Evolutionary conservation across 2,329 filamentous ascomycete species (phyloP).

Genomic region (Phyllosticta paracitricarpa): DNA sequence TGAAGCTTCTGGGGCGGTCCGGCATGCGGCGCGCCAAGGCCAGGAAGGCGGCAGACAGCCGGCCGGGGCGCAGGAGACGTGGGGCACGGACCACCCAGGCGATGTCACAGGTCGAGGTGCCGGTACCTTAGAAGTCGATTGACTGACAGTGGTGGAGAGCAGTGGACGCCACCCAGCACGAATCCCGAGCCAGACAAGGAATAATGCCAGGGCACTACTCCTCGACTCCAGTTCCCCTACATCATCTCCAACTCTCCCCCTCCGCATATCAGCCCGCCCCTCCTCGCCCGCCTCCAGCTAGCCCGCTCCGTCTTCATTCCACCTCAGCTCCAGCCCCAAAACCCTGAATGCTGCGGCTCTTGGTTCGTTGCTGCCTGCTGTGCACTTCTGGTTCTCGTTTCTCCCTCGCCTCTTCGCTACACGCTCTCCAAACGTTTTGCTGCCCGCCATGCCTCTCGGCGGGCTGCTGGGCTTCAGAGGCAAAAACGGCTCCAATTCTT

Average conservation of each 20-base stretch:
- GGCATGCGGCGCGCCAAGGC: background rate
- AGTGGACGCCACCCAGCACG: background rate
- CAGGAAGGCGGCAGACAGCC: too few species aligned
- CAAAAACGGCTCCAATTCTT: slow-evolving; percentile 39
- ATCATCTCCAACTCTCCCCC: background rate
- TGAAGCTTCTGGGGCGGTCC: slow-evolving; percentile 14
- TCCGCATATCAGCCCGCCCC: background rate
- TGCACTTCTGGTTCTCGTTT: background rate
- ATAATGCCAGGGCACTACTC: background rate
- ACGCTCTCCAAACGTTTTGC: background rate
- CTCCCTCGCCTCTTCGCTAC: background rate
- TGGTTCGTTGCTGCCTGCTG: background rate
- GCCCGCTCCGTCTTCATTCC: slow-evolving; percentile 2
- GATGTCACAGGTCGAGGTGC: slow-evolving; percentile 2
- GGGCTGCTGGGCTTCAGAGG: slow-evolving; percentile 28
- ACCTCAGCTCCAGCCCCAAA: background rate
- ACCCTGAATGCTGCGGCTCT: background rate
- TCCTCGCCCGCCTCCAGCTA: slow-evolving; percentile 1
- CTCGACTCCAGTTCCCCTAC: background rate
- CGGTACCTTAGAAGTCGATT: background rate
- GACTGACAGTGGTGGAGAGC: background rate
- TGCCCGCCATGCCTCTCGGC: slow-evolving; percentile 5
- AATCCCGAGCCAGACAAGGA: background rate
- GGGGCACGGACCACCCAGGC: background rate
- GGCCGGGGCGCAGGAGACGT: too few species aligned